phyloP scores from a whole-genome alignment of 441 rosid genomes.

The Euphorbia celastroides region DNA sequence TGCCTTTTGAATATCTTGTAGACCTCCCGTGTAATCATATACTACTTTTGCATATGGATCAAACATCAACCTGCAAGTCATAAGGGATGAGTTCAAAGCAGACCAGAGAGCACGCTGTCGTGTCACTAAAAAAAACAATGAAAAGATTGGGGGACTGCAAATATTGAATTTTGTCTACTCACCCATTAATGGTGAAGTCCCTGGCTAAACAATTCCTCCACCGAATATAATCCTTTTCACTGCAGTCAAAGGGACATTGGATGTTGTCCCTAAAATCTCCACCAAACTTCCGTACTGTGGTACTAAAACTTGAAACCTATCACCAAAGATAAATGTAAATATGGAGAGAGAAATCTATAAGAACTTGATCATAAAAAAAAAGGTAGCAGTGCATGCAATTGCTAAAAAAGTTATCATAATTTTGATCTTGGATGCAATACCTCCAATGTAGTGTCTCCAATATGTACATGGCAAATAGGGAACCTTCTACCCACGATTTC shows the following conservation, averaged over 20 bases:
- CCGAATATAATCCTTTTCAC: conserved; percentile 56
- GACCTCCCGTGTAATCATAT: conserved; percentile 85
- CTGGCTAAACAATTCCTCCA: conserved; percentile 74
- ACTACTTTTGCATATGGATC: conserved; percentile 79
- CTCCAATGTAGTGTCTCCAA: conserved; percentile 56
- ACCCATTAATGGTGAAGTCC: conserved; percentile 94
- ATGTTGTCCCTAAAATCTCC: conserved; percentile 24
- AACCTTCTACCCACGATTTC: conserved; percentile 76
- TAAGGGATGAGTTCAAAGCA: conserved; percentile 13
- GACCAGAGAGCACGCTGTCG: background rate
- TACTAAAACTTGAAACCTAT: conserved; percentile 89
- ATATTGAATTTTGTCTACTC: conserved; percentile 17
- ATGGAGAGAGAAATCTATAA: background rate
- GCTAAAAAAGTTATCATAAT: background rate
- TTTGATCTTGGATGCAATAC: conserved; percentile 21
- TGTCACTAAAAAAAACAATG: background rate
- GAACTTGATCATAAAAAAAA: background rate
- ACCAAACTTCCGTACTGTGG: conserved; percentile 31
- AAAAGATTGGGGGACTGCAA: background rate
- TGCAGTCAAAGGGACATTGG: conserved; percentile 37
- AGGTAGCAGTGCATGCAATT: background rate
- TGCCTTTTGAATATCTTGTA: conserved; percentile 78
- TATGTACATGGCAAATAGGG: conserved; percentile 83
- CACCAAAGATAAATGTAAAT: conserved; percentile 8
- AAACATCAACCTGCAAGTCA: conserved; percentile 66